These are phyloP conservation scores for Tubosaeta sp. DNA, from an alignment of 768 basidiomycete species.

Conservation along the genomic window DNA sequence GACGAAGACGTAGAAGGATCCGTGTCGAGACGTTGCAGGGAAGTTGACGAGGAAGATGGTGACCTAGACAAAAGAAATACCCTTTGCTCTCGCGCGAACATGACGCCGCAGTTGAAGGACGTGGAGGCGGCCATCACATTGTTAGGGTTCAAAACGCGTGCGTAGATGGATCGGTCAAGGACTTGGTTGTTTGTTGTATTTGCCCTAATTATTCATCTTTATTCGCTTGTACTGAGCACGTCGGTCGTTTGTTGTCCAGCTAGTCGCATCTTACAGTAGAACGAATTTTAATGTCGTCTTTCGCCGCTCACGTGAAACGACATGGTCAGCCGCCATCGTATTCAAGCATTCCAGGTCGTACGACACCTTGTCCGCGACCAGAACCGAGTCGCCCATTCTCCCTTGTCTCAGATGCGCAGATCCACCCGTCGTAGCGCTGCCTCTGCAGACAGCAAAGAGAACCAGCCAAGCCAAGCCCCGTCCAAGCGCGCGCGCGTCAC, in stretches of 20 bases:
- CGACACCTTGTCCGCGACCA: not conserved
- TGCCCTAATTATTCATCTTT: slow-evolving; percentile 28
- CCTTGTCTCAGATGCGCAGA: slow-evolving; percentile 26
- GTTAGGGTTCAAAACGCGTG: slow-evolving; percentile 29
- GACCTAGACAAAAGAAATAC: not conserved
- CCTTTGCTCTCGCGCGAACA: slow-evolving; percentile 1
- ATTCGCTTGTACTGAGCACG: slow-evolving; percentile 6
- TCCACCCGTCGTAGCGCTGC: slow-evolving; percentile 22
- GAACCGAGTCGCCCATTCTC: slow-evolving; percentile 12
- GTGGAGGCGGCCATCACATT: slow-evolving; percentile 36
- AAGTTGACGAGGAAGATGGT: slow-evolving; percentile 8
- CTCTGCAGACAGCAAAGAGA: slow-evolving; percentile 14
- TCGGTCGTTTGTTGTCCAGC: slow-evolving; percentile 11
- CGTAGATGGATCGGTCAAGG: slow-evolving; percentile 1
- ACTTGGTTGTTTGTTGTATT: slow-evolving; percentile 14
- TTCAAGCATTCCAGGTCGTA: not conserved
- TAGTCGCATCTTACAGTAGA: not conserved
- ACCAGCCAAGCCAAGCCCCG: not conserved
- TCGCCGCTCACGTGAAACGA: slow-evolving; percentile 17
- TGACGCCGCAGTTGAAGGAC: slow-evolving; percentile 25
- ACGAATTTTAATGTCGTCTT: not conserved
- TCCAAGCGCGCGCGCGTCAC: not conserved
- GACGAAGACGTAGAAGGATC: slow-evolving; percentile 20
- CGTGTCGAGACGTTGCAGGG: slow-evolving; percentile 2
- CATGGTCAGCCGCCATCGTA: slow-evolving; percentile 20